These are phyloP conservation scores for Starmerella sirachaensis DNA, from an alignment of 805 yeast genomes.

Conservation along the genomic window DNA sequence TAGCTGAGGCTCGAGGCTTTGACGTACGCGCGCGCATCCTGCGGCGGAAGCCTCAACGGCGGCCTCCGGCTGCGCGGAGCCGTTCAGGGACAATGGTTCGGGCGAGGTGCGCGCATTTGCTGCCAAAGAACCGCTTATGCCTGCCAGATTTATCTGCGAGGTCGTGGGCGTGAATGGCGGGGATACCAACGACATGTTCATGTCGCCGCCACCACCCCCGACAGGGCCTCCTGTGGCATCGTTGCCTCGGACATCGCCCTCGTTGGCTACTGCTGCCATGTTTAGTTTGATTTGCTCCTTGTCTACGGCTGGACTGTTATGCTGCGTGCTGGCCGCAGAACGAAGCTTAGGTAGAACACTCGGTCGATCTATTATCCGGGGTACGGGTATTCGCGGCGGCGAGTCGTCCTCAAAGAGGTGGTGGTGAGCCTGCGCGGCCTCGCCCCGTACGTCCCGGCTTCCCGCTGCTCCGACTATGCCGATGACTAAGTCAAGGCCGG, in stretches of 20 bases:
- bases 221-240: background rate
- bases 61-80: background rate
- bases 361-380: too few species aligned
- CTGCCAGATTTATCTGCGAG: constrained; percentile 18
- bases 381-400: too few species aligned
- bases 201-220: constrained; percentile 10
- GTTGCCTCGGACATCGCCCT: background rate
- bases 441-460: too few species aligned
- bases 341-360: too few species aligned
- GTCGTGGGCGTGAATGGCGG: constrained; percentile 28
- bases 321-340: too few species aligned
- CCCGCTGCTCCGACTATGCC: too few species aligned
- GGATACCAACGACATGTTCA: constrained; percentile 27
- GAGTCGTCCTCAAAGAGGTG: too few species aligned
- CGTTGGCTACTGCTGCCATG: background rate
- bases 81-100: constrained; percentile 7
- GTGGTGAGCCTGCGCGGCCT: too few species aligned
- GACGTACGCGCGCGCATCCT: constrained; percentile 5
- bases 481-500: too few species aligned
- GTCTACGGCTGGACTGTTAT: too few species aligned
- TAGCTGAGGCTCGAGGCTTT: constrained; percentile 29
- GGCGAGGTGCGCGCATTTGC: background rate
- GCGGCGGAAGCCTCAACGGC: constrained; percentile 2
- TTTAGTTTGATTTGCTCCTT: background rate
- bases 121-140: background rate